Evolutionary conservation across 2,329 filamentous ascomycete genomes (phyloP).

Genomic region (Verticillium alfalfae): DNA sequence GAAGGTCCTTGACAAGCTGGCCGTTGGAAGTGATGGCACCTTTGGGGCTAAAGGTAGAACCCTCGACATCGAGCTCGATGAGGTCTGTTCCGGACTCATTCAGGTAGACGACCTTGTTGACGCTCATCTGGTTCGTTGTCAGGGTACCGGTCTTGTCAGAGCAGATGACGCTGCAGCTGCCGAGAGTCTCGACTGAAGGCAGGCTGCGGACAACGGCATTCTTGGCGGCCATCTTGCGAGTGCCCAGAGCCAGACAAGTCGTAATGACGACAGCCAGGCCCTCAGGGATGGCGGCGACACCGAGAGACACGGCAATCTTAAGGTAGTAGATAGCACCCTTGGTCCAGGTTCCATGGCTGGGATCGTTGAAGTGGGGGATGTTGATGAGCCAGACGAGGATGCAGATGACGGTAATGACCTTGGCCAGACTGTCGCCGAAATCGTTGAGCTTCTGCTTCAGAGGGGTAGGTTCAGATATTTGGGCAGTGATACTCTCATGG

Average conservation of each 20-base stretch:
- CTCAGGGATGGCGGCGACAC: conserved; percentile 95
- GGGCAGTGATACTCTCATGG: conserved; percentile 95
- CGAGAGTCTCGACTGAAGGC: conserved; percentile 93
- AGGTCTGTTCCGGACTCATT: conserved; percentile 67
- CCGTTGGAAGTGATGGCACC: conserved; percentile 68
- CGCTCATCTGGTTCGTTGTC: conserved; percentile 99
- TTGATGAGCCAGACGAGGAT: conserved; percentile 98
- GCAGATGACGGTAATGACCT: conserved; percentile 97
- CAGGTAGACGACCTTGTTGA: conserved; percentile 85
- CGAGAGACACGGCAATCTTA: conserved; percentile 97
- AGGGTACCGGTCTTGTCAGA: conserved; percentile 98
- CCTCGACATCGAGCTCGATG: conserved; percentile 84
- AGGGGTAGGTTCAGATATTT: conserved; percentile 95
- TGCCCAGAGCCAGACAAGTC: conserved; percentile 93
- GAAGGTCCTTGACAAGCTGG: conserved; percentile 61
- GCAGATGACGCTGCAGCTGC: conserved; percentile 99
- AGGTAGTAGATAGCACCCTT: conserved; percentile 99
- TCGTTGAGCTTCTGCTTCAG: conserved; percentile 98
- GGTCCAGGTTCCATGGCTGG: conserved; percentile 84
- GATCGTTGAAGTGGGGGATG: conserved; percentile 93
- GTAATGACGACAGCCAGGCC: conserved; percentile 97
- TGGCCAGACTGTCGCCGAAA: conserved; percentile 91
- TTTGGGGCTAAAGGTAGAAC: conserved; percentile 84
- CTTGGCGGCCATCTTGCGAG: conserved; percentile 97
- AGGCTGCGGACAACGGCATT: conserved; percentile 95